phyloP scores from a whole-genome alignment of 768 basidiomycete genomes.

The Mycena belliarum region DNA sequence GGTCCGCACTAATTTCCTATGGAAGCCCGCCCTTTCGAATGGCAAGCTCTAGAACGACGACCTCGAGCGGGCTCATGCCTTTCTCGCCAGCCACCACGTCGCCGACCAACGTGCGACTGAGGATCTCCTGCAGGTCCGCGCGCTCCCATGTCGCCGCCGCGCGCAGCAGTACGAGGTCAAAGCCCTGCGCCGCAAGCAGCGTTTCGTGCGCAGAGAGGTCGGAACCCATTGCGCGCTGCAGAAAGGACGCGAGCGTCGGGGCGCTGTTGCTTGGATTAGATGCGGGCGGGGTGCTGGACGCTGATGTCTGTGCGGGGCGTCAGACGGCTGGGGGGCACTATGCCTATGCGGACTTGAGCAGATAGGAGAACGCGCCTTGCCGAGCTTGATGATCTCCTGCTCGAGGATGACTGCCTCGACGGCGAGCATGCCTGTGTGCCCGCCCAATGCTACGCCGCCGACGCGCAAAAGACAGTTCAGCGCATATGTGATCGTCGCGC shows the following conservation, averaged over 20 bases:
- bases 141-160: background rate
- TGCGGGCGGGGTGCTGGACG: no score
- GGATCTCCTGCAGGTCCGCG: background rate
- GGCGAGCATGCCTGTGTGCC: background rate
- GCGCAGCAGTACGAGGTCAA: background rate
- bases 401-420: no score
- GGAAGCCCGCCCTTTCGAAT: no score
- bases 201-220: background rate
- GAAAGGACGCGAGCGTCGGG: background rate
- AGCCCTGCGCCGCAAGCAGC: background rate
- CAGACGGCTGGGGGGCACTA: no score
- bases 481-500: background rate
- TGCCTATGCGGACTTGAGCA: no score
- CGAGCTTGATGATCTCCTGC: no score
- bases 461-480: background rate
- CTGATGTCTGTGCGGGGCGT: no score
- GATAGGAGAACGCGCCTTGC: no score
- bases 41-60: conserved; percentile 5
- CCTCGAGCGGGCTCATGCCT: conserved; percentile 4
- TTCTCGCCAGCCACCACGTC: background rate
- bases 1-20: no score
- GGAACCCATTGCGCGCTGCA: background rate
- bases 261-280: background rate
- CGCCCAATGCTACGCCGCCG: background rate
- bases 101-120: background rate